Conservation (phyloP, 257 asterid genomes). For the Apocynum venetum region DNA sequence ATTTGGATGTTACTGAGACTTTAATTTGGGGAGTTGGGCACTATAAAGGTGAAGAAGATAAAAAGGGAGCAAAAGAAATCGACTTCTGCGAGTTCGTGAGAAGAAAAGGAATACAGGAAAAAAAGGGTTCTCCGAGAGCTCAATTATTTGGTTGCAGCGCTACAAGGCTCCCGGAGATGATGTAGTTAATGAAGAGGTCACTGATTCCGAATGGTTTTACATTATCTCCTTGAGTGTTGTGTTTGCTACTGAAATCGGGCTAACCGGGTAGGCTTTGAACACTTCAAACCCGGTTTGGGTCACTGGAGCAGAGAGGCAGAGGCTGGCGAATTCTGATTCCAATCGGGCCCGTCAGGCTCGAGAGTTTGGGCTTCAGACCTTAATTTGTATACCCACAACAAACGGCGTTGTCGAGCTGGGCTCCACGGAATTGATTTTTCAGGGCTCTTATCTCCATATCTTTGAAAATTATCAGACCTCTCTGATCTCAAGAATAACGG, state of each 20-base stretch:
- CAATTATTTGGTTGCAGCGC: conserved; percentile 50
- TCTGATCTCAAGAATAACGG: too few relatives aligned
- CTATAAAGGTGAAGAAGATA: conserved; percentile 67
- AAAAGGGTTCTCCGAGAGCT: conserved; percentile 65
- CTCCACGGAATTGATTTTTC: conserved; percentile 61
- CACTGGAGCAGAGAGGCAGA: conserved; percentile 38
- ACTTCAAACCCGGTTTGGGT: conserved; percentile 69
- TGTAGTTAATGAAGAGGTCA: conserved; percentile 74
- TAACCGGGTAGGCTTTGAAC: conserved; percentile 75
- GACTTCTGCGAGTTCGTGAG: conserved; percentile 24
- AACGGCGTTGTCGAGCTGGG: conserved; percentile 93
- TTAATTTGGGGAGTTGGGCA: conserved; percentile 90
- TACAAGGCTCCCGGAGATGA: conserved; percentile 30
- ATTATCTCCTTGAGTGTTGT: conserved; percentile 76
- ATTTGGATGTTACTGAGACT: conserved; percentile 34
- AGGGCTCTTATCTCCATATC: conserved; percentile 48
- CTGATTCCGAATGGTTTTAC: conserved; percentile 89
- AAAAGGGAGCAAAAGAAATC: conserved; percentile 35
- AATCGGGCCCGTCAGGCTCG: conserved; percentile 75
- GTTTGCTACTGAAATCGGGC: conserved; percentile 59
- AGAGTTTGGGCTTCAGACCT: conserved; percentile 62
- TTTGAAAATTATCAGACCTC: too few relatives aligned
- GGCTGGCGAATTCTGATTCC: conserved; percentile 46
- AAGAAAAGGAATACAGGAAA: conserved; percentile 68
- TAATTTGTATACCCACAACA: conserved; percentile 66